Conservation (phyloP, 495 filamentous ascomycete genomes). For the Penicillium maclennaniae region DNA sequence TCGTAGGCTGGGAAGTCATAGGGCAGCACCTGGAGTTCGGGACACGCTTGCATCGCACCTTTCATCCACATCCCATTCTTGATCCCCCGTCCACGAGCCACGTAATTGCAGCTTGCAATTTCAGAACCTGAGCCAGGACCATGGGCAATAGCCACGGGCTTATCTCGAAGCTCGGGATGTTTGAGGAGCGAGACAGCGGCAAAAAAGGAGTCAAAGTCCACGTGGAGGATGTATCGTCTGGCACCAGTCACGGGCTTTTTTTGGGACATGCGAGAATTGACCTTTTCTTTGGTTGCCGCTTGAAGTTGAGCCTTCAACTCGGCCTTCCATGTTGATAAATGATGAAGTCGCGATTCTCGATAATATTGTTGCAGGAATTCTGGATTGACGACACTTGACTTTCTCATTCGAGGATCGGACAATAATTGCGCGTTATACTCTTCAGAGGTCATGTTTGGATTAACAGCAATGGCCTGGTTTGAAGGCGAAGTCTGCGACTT, state of each 20-base stretch:
- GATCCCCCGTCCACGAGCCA: constrained; percentile 76
- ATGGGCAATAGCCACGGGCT: constrained; percentile 88
- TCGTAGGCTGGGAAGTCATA: constrained; percentile 96
- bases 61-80: constrained; percentile 99
- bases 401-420: constrained; percentile 74
- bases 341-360: constrained; percentile 86
- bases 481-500: constrained; percentile 6
- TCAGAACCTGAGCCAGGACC: constrained; percentile 76
- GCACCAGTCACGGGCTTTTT: constrained; percentile 53
- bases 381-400: constrained; percentile 82
- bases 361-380: constrained; percentile 94
- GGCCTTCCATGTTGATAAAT: constrained; percentile 93
- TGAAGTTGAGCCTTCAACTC: constrained; percentile 86
- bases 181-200: constrained; percentile 85
- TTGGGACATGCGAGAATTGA: constrained; percentile 46
- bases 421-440: constrained; percentile 84
- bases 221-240: constrained; percentile 84
- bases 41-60: constrained; percentile 74
- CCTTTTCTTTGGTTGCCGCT: constrained; percentile 65
- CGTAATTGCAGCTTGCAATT: constrained; percentile 96
- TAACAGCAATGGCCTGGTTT: constrained; percentile 18
- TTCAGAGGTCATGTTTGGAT: constrained; percentile 67
- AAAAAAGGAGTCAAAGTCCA: constrained; percentile 98
- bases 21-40: constrained; percentile 76
- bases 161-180: constrained; percentile 68